Evolutionary conservation across 805 yeast species (phyloP), one percentile per base, ranked within the genome.

Genomic region (Pichia rugopelliculosa): DNA sequence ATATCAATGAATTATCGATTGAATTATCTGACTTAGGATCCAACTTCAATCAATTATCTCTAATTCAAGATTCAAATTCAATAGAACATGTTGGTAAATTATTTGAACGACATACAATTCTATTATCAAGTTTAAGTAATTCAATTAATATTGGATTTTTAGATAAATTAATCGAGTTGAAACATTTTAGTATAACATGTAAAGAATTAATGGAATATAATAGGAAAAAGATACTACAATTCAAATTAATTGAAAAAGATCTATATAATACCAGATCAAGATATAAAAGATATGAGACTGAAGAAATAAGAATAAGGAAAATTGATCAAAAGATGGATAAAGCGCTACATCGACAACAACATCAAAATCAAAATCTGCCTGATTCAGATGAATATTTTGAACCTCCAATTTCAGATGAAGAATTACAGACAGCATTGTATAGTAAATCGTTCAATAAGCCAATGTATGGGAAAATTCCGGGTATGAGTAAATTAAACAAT

Each of bases 31-130:
- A 77, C 42, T 59, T 77, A n/a, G 80, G 81, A 1, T 67, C 75
- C 1, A 62, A 67, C 6, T 71, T 76, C 56, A 78, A 77, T 52
- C 64, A 77, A 1, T 67, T 81, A 44, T 77, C 93, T 1, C 59
- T 79, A 4, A 71, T 80, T 10, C 66, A 67, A 44, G 67, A 65
- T 47, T 66, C 69, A 4, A 56, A 57, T 41, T 55, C 53, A 3
- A 73, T 87, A 51, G 98, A 93, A 60, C 79, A 80, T 52, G 77
- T 88, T 25, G 97, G 98, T 1, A 89, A 86, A 58, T 84, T 89
- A 1, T 81, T 87, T 53, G 98, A 93, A 62, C 76, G 82, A 36
- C 79, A 76, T 36, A 80, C 76, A 51, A 75, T 81, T 18, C 76
- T 80, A 20, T 60, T 75, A 21, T 71, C 71, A 44, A 58, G 69